A percentile compares a stretch with the other conserved stretches of the same genome.
Evolutionary conservation across 208 protist species (phyloP).

Genomic region (Kentomonas sorsogonicus): DNA sequence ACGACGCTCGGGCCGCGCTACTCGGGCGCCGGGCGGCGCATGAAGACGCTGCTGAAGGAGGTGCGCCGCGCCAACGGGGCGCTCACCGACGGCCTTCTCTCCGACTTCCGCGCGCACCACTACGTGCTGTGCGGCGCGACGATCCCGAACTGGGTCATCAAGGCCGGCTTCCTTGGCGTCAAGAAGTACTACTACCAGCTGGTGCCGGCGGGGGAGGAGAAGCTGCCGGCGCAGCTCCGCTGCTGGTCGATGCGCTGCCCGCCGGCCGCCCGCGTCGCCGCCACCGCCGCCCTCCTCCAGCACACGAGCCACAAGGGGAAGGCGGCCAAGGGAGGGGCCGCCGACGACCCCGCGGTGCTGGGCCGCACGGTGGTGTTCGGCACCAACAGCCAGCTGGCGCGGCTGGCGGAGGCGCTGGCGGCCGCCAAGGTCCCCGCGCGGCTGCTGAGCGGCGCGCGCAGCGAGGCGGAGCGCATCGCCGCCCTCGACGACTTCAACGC

Average conservation of each 20-base stretch:
- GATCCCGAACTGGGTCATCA: conserved; percentile 89
- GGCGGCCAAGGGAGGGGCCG: conserved; percentile 22
- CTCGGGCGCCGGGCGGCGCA: conserved; percentile 75
- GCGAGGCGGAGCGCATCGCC: conserved; percentile 68
- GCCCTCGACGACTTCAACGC: conserved; percentile 84
- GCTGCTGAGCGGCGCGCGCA: conserved; percentile 34
- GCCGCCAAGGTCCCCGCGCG: conserved; percentile 13
- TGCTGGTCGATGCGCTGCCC: conserved; percentile 51
- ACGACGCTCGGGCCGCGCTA: conserved; percentile 83
- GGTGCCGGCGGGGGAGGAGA: conserved; percentile 60
- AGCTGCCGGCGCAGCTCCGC: conserved; percentile 67
- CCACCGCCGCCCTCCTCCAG: conserved; percentile 29
- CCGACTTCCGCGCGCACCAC: conserved; percentile 82
- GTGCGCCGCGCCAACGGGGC: conserved; percentile 76
- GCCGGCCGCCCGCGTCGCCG: conserved; percentile 30
- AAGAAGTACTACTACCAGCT: conserved; percentile 92
- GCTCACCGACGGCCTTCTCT: conserved; percentile 52
- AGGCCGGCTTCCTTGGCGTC: conserved; percentile 84
- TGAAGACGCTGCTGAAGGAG: conserved; percentile 81
- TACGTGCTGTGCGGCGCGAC: conserved; percentile 89
- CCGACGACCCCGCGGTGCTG: too few species aligned
- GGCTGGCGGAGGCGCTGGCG: conserved; percentile 17
- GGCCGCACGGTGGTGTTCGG: neutral
- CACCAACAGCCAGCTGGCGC: conserved; percentile 5
- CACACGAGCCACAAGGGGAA: conserved; percentile 45